A percentile compares a stretch with the other conserved stretches of the same genome.
These are phyloP conservation scores for Geranium incanum DNA, from an alignment of 441 rosid genomes.

Conservation along the genomic window DNA sequence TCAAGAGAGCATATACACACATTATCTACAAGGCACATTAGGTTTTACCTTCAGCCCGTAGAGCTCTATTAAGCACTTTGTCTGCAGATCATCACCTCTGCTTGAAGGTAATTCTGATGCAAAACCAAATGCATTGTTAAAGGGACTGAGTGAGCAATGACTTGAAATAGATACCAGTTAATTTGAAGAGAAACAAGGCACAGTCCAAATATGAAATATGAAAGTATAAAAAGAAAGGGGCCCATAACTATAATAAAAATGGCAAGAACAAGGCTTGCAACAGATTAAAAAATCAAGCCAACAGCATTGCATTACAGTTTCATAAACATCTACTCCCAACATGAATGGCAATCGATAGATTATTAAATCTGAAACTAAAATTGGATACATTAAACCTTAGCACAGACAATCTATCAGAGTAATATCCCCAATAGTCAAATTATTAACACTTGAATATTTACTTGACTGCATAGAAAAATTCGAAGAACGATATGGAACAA, in stretches of 20 bases:
- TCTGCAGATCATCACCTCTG: constrained; percentile 90
- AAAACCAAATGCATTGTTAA: constrained; percentile 19
- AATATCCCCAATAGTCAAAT: too few species aligned
- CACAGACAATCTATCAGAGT: too few species aligned
- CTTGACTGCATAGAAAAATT: too few species aligned
- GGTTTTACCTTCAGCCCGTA: constrained; percentile 78
- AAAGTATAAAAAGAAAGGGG: too few species aligned
- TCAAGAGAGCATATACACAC: too few species aligned
- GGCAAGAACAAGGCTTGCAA: too few species aligned
- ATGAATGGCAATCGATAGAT: not conserved
- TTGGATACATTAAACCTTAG: not conserved
- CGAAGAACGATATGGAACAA: too few species aligned
- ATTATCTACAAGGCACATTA: not conserved
- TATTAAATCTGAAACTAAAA: not conserved
- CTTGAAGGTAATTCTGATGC: constrained; percentile 75
- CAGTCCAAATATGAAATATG: not conserved
- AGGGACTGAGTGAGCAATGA: not conserved
- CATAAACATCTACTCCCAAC: too few species aligned
- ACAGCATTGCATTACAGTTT: too few species aligned
- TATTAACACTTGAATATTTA: too few species aligned
- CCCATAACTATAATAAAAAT: too few species aligned
- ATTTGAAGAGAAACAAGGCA: not conserved
- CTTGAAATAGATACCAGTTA: not conserved
- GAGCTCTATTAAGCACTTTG: constrained; percentile 86
- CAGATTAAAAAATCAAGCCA: too few species aligned